These are phyloP conservation scores for Paecilomyces sp. DNA, from an alignment of 2,329 filamentous ascomycete genomes.

Conservation along the genomic window DNA sequence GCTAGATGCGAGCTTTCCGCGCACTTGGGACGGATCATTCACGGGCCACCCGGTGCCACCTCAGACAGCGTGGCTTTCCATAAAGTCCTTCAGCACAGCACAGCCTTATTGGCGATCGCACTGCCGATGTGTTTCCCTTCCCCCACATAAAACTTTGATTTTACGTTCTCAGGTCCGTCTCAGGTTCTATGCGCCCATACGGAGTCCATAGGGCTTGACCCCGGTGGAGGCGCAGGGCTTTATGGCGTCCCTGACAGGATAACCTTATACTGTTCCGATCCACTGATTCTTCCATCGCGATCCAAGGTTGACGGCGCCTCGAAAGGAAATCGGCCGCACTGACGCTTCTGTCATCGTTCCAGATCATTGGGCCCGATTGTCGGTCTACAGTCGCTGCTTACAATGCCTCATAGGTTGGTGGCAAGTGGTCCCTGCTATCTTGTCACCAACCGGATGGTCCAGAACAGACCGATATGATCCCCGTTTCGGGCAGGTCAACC, in stretches of 20 bases:
- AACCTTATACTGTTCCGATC: background rate
- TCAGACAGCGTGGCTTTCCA: background rate
- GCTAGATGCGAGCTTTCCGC: background rate
- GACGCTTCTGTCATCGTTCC: background rate
- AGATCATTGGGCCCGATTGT: background rate
- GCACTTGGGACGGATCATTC: background rate
- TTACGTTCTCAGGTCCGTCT: background rate
- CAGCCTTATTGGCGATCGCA: background rate
- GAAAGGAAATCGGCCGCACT: background rate
- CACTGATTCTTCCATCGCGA: background rate
- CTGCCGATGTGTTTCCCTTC: background rate
- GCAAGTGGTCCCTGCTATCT: background rate
- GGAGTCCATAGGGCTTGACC: background rate
- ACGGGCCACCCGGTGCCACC: background rate
- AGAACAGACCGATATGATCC: background rate
- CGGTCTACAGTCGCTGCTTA: background rate
- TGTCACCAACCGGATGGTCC: background rate
- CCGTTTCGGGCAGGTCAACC: background rate
- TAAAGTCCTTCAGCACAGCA: background rate
- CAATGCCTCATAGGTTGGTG: background rate
- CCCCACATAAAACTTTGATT: background rate
- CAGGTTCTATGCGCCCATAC: background rate
- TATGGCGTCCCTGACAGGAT: background rate
- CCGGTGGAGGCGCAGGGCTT: background rate
- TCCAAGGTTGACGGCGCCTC: background rate